Evolutionary conservation across 2,329 filamentous ascomycete species (phyloP), one percentile per base, ranked within the genome.

Genomic region (Colletotrichum eremochloae): DNA sequence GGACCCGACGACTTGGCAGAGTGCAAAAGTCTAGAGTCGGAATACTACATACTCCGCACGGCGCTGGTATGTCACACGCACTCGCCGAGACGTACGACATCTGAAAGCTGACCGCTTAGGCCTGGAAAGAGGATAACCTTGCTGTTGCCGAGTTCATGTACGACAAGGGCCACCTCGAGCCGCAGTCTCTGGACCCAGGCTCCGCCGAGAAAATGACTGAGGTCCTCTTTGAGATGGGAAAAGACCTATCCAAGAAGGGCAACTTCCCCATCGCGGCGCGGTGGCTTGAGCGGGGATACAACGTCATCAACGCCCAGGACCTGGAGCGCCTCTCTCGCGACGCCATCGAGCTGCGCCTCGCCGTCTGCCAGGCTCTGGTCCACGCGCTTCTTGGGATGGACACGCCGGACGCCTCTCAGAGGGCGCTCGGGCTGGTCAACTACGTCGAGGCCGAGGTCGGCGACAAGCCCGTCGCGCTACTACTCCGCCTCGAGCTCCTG

Each of bases 91-190:
- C 36, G 29, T 72, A 29, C 7, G 1, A 2, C 2, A 5, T 38
- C 36, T 52, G 24, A 58, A 36, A 36, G 5, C 4, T 52, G 42
- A 31, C 12, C 20, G 0, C 42, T 44, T 62, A 96, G 94, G 88
- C 91, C 40, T 97, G 92, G 91, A 90, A 91, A 76, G 91, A 95
- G 77, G 86, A 89, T 52, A 89, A 92, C 52, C 84, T 93, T 18
- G 93, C 96, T 69, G 88, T 95, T 60, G 93, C 94, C 38, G 94
- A 97, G 67, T 90, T 94, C 79, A 90, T 96, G 85, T 95, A 92
- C 80, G 81, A 81, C 46, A 93, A 93, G 76, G 81, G 89, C 1
- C 81, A 83, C 76, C 82, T 73, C n/a, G 79, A 82, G 12, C 80
- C 76, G 48, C 77, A 76, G 31, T 76, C 64, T 0, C 78, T 89